phyloP scores from a whole-genome alignment of 345 rosid genomes.

The Salix dunnii region DNA sequence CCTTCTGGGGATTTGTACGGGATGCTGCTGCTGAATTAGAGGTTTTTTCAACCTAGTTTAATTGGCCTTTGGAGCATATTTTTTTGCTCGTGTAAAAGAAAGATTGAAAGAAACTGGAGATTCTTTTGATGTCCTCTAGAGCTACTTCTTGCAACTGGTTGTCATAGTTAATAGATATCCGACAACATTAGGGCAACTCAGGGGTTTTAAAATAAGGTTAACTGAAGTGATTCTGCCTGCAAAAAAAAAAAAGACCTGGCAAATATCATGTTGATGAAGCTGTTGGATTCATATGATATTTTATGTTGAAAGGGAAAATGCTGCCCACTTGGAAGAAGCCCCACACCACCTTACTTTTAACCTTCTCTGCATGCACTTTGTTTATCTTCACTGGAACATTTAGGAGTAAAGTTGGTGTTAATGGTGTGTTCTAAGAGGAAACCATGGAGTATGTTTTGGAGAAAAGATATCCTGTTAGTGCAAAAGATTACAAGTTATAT shows the following conservation, averaged over 20 bases:
- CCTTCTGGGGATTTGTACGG: no score
- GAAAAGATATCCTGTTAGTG: slow-evolving; percentile 66
- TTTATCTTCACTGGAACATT: slow-evolving; percentile 27
- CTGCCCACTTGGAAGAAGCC: slow-evolving; percentile 66
- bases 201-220: background rate
- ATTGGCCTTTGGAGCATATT: no score
- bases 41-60: no score
- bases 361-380: slow-evolving; percentile 22
- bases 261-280: slow-evolving; percentile 21
- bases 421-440: slow-evolving; percentile 36
- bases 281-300: slow-evolving; percentile 19
- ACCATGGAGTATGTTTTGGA: slow-evolving; percentile 58
- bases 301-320: slow-evolving; percentile 44
- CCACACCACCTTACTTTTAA: slow-evolving; percentile 33
- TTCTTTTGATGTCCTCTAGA: no score
- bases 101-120: no score
- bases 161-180: no score
- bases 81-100: no score
- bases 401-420: slow-evolving; percentile 35
- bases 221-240: slow-evolving; percentile 5
- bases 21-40: no score
- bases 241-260: background rate
- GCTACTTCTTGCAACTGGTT: no score
- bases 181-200: background rate
- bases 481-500: slow-evolving; percentile 71